Base-by-base conservation (phyloP, 192 early-diverging fungal genomes). In the Endogone sp. region DNA sequence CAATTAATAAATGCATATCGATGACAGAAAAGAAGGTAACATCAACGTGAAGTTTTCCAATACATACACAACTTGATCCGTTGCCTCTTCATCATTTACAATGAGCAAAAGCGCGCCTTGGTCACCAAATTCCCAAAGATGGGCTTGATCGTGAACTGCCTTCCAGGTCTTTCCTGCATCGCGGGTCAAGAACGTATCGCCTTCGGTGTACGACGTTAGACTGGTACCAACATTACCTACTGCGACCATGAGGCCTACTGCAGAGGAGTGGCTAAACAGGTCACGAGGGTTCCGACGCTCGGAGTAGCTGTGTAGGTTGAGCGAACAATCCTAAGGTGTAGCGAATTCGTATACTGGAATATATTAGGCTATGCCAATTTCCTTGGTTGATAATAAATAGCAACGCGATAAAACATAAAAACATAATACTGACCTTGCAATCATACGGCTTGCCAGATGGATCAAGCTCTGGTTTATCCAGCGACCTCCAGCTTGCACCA, bases 81-180 rank as follows among this genome's bases (percentile, higher is more conserved):
- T 85, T 0, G 89, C 85, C 24, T 84, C 84, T 62, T 95, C 91
- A 68, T 98, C 94, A 60, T 92, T 88, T 4, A 91, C 90, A n/a
- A 96, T 61, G 22, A 99, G 66, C 24, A 98, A 82, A 29, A 99
- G 81, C 4, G 84, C 90, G 11, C 97, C 97, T 65, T 95, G 93
- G 69, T 97, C 95, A 24, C 94, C 94, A 84, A 97, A 94, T 71
- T 96, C 95, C 74, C 90, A 93, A 77, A 92, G 83, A 68, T 95
- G 90, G n/a, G 96, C 89, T 29, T 93, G 93, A 60, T 92, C 92
- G 0, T 85, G 78, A 56, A 95, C 87, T 61, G 92, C 88, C 0
- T 32, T 81, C 97, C 97, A 99, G 0, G 88, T 85, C 11, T 80
- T 82, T 9, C 97, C 97, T 49, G 90, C 97, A 67, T 99, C 93